Evolutionary conservation across 164 flowering plant genomes (phyloP).

Genomic region (Vitis amurensis): DNA sequence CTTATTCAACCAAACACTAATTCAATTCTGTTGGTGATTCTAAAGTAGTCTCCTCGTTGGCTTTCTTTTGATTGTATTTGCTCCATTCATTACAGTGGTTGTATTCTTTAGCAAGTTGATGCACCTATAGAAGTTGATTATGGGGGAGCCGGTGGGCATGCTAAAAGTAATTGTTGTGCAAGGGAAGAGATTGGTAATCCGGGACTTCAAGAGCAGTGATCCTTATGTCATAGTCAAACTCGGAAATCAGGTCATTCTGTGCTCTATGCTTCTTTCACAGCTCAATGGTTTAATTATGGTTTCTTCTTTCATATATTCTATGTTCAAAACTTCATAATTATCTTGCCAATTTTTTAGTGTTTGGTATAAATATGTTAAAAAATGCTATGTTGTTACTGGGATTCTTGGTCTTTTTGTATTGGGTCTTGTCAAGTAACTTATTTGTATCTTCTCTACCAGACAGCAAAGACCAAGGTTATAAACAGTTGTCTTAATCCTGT

Average conservation of each 20-base stretch:
- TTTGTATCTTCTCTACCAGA: constrained; percentile 35
- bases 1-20: too few species aligned
- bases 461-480: constrained; percentile 82
- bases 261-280: neutral
- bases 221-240: constrained; percentile 80
- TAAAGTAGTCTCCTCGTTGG: too few species aligned
- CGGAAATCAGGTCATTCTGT: constrained; percentile 56
- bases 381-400: too few species aligned
- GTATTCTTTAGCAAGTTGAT: neutral
- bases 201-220: constrained; percentile 86
- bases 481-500: constrained; percentile 75
- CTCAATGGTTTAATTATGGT: neutral
- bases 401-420: too few species aligned
- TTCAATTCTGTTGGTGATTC: too few species aligned
- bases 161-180: constrained; percentile 61
- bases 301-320: neutral
- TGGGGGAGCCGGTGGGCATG: constrained; percentile 55
- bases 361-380: too few species aligned
- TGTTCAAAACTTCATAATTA: too few species aligned
- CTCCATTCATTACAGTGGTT: neutral
- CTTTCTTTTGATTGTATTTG: neutral
- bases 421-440: neutral
- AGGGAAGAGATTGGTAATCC: constrained; percentile 61
- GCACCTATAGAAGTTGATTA: constrained; percentile 7
- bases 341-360: too few species aligned